A percentile compares a stretch with the other conserved stretches of the same genome.
These are phyloP conservation scores for Debaryomyces coudertii DNA, from an alignment of 1,139 yeast genomes.

Conservation along the genomic window DNA sequence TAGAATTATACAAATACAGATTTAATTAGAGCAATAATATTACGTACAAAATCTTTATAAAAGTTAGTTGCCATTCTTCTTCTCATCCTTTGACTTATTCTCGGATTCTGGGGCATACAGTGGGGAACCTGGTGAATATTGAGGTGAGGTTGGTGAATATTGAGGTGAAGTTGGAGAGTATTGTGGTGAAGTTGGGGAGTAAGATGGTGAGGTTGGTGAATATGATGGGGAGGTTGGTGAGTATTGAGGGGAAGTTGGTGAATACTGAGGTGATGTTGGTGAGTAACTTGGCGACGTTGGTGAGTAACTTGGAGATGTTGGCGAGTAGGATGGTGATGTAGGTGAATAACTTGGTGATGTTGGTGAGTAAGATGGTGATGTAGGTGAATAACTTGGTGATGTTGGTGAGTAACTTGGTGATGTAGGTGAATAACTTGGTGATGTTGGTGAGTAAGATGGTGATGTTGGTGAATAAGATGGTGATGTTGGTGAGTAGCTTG, in stretches of 20 bases:
- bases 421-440: slow-evolving; percentile 74
- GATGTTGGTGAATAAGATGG: slow-evolving; percentile 76
- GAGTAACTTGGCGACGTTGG: slow-evolving; percentile 68
- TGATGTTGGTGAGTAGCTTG: slow-evolving; percentile 72
- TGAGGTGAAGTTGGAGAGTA: slow-evolving; percentile 65
- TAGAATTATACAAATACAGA: slow-evolving; percentile 7
- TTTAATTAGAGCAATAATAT: slow-evolving; percentile 7
- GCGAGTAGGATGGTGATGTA: slow-evolving; percentile 62
- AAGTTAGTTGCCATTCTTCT: slow-evolving; percentile 8
- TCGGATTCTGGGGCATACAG: slow-evolving; percentile 27
- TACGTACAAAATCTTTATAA: slow-evolving; percentile 7
- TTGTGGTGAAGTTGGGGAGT: slow-evolving; percentile 61
- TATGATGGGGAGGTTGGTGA: slow-evolving; percentile 61
- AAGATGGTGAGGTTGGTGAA: slow-evolving; percentile 62
- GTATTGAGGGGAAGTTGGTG: slow-evolving; percentile 60
- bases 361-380: slow-evolving; percentile 71
- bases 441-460: slow-evolving; percentile 74
- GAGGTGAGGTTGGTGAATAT: slow-evolving; percentile 64
- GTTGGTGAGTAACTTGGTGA: slow-evolving; percentile 75
- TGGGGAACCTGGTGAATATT: slow-evolving; percentile 55
- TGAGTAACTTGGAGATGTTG: slow-evolving; percentile 57
- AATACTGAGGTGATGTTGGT: slow-evolving; percentile 65
- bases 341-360: slow-evolving; percentile 80
- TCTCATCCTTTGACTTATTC: slow-evolving; percentile 16
- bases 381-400: slow-evolving; percentile 69